Evolutionary conservation across 441 rosid species (phyloP), one percentile per base, ranked within the genome.

Genomic region (Sinapis alba): DNA sequence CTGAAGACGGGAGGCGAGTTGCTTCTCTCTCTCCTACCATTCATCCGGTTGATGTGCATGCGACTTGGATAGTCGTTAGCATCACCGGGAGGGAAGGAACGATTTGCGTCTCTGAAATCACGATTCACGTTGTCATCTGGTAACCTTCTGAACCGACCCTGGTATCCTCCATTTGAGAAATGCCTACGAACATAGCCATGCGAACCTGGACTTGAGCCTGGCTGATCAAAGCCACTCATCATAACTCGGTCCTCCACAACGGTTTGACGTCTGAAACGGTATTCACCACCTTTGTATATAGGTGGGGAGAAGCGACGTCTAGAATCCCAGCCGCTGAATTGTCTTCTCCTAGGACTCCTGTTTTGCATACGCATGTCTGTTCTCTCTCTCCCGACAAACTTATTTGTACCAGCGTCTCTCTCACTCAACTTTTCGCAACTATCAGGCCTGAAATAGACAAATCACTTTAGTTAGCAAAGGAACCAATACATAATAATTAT

Each of bases 291-390:
- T 19, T 51, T 67, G 61, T 67, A 19, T 6, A 15, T 6, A 51
- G 71, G 60, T 67, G 61, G 61, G 7, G 71, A 67, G 71, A 67
- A 67, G 60, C 47, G 30, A 20, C 45, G 71, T 51, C 9, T 51
- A 11, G 61, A 51, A 19, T 67, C 61, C 61, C 71, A 67, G 3
- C 45, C 45, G 4, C 60, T 30, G 23, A 45, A 50, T 3, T 50
- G 23, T 3, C 45, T 34, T 67, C 18, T 67, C 60, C 60, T 41
- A 28, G 47, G 61, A 30, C 61, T 67, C 71, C 61, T 67, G 61
- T 20, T 67, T 28, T 41, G 61, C 47, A 67, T 28, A 67, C 61
- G 45, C 71, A 67, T 50, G 47, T 41, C 61, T 67, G 61, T 30
- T 51, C 61, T 67, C 28, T 51, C 71, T 19, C 71, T 51, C 19